These are phyloP conservation scores for Chalara sp. DNA, from an alignment of 2,329 filamentous ascomycete genomes.

Conservation along the genomic window DNA sequence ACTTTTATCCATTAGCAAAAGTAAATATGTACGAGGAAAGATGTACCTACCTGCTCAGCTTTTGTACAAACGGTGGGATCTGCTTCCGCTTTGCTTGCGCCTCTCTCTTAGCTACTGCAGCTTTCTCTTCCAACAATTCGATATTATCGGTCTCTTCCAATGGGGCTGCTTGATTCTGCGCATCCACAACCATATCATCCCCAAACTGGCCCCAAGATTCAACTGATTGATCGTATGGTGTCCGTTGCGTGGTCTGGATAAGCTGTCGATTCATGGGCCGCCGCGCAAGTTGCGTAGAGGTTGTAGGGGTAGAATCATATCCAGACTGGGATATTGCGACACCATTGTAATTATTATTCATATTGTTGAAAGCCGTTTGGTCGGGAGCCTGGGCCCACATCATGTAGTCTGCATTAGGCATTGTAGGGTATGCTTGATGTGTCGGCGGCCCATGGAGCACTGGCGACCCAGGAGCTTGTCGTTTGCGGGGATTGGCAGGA, in stretches of 20 bases:
- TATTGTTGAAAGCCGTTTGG: conserved; percentile 21
- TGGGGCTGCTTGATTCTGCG: conserved; percentile 29
- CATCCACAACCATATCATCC: conserved; percentile 25
- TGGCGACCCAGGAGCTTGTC: conserved; percentile 68
- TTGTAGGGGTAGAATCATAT: conserved; percentile 18
- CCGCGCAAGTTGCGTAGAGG: conserved; percentile 26
- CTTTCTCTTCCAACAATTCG: conserved; percentile 72
- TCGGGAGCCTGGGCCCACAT: conserved; percentile 39
- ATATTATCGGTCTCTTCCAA: conserved; percentile 61
- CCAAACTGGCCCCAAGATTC: conserved; percentile 35
- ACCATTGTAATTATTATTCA: conserved; percentile 17
- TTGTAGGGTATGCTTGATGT: conserved; percentile 41
- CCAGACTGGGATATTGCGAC: conserved; percentile 14
- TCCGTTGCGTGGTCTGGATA: conserved; percentile 20
- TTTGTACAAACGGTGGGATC: conserved; percentile 96
- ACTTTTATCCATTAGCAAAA: conserved; percentile 40
- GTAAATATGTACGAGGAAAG: conserved; percentile 9
- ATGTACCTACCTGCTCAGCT: conserved; percentile 77
- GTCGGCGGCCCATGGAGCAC: conserved; percentile 45
- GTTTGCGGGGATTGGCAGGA: conserved; percentile 56
- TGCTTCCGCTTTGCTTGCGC: conserved; percentile 87
- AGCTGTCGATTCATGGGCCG: conserved; percentile 26
- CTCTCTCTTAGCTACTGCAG: conserved; percentile 76
- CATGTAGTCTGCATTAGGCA: conserved; percentile 45
- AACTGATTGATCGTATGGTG: conserved; percentile 20